Percentiles rank a stretch among this genome's conserved stretches.
These are phyloP conservation scores for Aspergillus sp. DNA, from an alignment of 2,329 filamentous ascomycete species.

Conservation along the genomic window DNA sequence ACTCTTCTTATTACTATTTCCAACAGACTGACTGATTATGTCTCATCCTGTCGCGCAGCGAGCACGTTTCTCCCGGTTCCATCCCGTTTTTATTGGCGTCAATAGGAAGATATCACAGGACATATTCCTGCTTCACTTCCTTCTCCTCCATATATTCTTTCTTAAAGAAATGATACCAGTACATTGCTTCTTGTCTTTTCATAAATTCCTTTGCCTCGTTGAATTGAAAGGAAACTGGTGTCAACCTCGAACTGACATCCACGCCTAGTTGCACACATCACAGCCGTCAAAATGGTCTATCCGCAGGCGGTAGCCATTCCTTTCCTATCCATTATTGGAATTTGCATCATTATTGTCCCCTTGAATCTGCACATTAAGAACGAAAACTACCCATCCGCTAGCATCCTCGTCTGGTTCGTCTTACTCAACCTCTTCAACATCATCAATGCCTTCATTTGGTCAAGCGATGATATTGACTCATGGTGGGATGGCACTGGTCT, in stretches of 20 bases:
- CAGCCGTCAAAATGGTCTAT: conserved; percentile 11
- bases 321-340: conserved; percentile 43
- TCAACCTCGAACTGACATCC: background rate
- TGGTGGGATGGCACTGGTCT: conserved; percentile 56
- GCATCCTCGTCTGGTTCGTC: conserved; percentile 51
- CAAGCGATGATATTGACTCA: conserved; percentile 46
- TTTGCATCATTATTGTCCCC: conserved; percentile 51
- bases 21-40: background rate
- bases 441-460: conserved; percentile 60
- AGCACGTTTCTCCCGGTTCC: background rate
- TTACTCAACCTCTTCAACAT: conserved; percentile 53
- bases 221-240: background rate
- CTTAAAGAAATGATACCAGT: conserved; percentile 6
- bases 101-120: background rate
- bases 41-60: background rate
- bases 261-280: background rate
- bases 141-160: conserved; percentile 1
- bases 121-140: conserved; percentile 5
- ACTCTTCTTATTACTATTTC: too few species aligned
- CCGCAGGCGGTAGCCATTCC: conserved; percentile 39
- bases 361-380: conserved; percentile 55
- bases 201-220: background rate
- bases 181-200: conserved; percentile 7
- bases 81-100: background rate
- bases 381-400: conserved; percentile 54